Evolutionary conservation across 768 basidiomycete species (phyloP).

Genomic region (Lentinus tigrinus): DNA sequence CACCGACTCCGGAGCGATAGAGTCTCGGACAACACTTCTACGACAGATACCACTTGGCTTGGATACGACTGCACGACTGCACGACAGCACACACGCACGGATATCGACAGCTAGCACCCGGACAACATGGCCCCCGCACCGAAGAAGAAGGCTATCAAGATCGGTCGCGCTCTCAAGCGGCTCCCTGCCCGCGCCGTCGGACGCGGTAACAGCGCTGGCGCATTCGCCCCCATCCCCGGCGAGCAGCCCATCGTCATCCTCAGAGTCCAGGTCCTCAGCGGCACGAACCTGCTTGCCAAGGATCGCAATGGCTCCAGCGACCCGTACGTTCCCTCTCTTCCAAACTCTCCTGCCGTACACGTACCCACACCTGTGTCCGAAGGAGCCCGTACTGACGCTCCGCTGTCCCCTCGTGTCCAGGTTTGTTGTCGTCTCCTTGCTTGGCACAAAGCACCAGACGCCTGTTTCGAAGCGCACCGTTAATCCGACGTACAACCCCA

Average conservation of each 20-base stretch:
- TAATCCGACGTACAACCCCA: slow-evolving; percentile 63
- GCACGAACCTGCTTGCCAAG: slow-evolving; percentile 59
- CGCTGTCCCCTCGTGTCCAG: slow-evolving; percentile 34
- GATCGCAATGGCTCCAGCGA: slow-evolving; percentile 72
- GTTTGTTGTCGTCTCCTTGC: slow-evolving; percentile 67
- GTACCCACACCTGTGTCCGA: too few relatives aligned
- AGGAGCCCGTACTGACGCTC: neutral
- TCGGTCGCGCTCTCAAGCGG: slow-evolving; percentile 58
- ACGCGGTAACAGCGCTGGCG: slow-evolving; percentile 36
- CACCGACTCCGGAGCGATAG: too few relatives aligned
- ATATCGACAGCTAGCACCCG: neutral
- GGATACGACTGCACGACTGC: neutral
- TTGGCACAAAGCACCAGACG: slow-evolving; percentile 63
- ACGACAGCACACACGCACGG: neutral
- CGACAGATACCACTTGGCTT: too few relatives aligned
- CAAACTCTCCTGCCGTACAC: neutral
- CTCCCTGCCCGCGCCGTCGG: slow-evolving; percentile 49
- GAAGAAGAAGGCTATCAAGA: slow-evolving; percentile 45
- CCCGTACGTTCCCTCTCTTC: slow-evolving; percentile 52
- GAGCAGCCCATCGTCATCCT: slow-evolving; percentile 68
- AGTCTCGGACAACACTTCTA: too few relatives aligned
- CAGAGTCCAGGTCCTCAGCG: slow-evolving; percentile 66
- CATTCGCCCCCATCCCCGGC: slow-evolving; percentile 48
- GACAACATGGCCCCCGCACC: slow-evolving; percentile 33
- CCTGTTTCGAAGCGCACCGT: slow-evolving; percentile 71